Evolutionary conservation across 352 stramenopile species (phyloP), one percentile per base, ranked within the genome.

Genomic region (Aphanomyces astaci): DNA sequence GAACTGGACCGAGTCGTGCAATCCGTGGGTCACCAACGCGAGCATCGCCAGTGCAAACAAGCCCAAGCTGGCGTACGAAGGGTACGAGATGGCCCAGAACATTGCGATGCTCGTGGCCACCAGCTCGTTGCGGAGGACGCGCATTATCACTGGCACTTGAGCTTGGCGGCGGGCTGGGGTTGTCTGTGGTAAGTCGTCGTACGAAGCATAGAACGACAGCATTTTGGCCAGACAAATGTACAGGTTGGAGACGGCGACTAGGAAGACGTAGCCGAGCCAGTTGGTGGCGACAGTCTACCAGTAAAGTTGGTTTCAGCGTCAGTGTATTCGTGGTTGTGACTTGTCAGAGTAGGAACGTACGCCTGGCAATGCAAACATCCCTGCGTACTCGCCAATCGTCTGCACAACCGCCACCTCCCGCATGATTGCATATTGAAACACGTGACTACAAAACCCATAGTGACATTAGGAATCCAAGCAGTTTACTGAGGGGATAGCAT

Each of bases 211-310:
- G 25, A 54, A 70, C 13, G 39, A 52, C 43, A 80, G 74, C n/a
- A 92, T 69, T 72, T 91, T 88, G 10, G 83, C 74, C 27, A 73
- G 77, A 63, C 72, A 79, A 13, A 87, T 48, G 19, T 90, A 86
- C 3, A 95, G 73, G 36, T 92, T 57, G 46, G 86, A 71, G 28
- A 89, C 71, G 22, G 81, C 78, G 0, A 49, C 60, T 4, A 80
- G 78, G 49, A 89, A 90, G 52, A 92, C 76, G 57, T 86, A 95
- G 67, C 86, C 84, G 65, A 81, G 72, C 81, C 86, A 91, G 4
- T 62, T 31, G 30, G 31, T 15, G 15, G 36, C 33, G 24, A 36
- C 49, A n/a, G 28, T 57, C 24, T 40, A 43, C 10, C 56, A 33
- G 22, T 45, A 1, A 25, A 33, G n/a, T 19, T 48, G 11, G 27